These are phyloP conservation scores for Neofusicoccum sp. DNA, from an alignment of 2,329 filamentous ascomycete genomes.

Conservation along the genomic window DNA sequence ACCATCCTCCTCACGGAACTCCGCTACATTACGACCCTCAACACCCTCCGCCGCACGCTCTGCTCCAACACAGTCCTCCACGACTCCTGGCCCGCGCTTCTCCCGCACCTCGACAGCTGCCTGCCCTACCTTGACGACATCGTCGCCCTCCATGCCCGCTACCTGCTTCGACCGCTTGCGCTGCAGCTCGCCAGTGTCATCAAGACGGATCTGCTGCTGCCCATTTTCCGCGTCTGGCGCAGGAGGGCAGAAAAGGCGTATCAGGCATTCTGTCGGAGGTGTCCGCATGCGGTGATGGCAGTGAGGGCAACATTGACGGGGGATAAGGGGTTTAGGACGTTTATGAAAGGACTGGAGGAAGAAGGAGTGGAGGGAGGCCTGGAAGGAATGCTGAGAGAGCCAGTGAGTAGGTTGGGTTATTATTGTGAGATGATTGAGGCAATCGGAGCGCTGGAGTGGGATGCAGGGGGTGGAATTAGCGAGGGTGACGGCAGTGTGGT, in stretches of 20 bases:
- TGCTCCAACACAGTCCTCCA: not conserved
- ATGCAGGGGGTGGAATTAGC: no score
- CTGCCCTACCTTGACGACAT: conserved; percentile 26
- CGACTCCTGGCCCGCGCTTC: conserved; percentile 26
- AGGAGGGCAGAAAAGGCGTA: conserved; percentile 24
- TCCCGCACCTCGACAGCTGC: conserved; percentile 25
- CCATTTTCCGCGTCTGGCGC: conserved; percentile 27
- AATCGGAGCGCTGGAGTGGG: not conserved
- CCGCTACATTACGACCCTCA: not conserved
- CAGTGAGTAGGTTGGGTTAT: not conserved
- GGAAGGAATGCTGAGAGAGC: not conserved
- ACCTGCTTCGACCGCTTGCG: not conserved
- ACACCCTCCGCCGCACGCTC: not conserved
- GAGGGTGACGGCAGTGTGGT: not conserved
- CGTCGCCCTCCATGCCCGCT: conserved; percentile 21
- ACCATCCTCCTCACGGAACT: not conserved
- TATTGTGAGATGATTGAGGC: not conserved
- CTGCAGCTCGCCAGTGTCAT: not conserved
- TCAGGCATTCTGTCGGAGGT: conserved; percentile 26
- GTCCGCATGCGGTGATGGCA: conserved; percentile 28
- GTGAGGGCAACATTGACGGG: conserved; percentile 24
- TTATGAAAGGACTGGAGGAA: conserved; percentile 20
- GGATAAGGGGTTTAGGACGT: conserved; percentile 28
- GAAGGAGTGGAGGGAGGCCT: not conserved
- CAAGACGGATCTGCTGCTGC: conserved; percentile 23